Conservation (phyloP, 1,284 basidiomycete species). For the Cerioporus squamosus region DNA sequence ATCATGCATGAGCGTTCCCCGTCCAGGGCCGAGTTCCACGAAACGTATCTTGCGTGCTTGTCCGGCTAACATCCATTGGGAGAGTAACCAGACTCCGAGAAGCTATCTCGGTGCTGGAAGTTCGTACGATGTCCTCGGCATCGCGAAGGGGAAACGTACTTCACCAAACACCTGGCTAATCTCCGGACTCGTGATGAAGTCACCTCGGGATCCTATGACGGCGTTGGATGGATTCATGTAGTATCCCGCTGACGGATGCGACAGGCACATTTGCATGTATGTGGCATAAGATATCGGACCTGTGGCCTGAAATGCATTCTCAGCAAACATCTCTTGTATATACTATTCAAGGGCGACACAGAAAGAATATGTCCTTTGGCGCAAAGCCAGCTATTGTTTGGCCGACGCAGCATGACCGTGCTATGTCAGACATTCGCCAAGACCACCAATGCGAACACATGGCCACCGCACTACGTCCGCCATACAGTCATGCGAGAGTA, state of each 20-base stretch:
- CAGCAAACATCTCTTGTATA: background rate
- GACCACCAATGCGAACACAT: too few relatives aligned
- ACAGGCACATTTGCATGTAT: conserved; percentile 89
- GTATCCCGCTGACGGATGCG: conserved; percentile 88
- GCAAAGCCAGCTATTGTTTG: too few relatives aligned
- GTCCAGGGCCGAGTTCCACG: conserved; percentile 93
- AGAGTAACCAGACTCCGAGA: conserved; percentile 85
- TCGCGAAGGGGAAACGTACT: conserved; percentile 50
- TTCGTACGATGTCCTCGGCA: conserved; percentile 34
- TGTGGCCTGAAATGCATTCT: conserved; percentile 60
- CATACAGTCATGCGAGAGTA: too few relatives aligned
- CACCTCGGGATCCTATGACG: conserved; percentile 87
- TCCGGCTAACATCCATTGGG: conserved; percentile 74
- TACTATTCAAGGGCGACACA: background rate
- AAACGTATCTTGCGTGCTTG: conserved; percentile 63
- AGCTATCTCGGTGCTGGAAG: conserved; percentile 55
- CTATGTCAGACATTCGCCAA: too few relatives aligned
- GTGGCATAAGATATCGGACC: conserved; percentile 86
- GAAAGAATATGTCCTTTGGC: too few relatives aligned
- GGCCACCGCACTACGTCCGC: too few relatives aligned
- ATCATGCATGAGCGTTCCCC: conserved; percentile 92
- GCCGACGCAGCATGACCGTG: too few relatives aligned
- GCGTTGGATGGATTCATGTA: conserved; percentile 77
- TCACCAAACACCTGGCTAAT: conserved; percentile 98
- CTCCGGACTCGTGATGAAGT: conserved; percentile 97